These are phyloP conservation scores for Boletus sensibilis DNA, from an alignment of 768 basidiomycete species.

Conservation along the genomic window DNA sequence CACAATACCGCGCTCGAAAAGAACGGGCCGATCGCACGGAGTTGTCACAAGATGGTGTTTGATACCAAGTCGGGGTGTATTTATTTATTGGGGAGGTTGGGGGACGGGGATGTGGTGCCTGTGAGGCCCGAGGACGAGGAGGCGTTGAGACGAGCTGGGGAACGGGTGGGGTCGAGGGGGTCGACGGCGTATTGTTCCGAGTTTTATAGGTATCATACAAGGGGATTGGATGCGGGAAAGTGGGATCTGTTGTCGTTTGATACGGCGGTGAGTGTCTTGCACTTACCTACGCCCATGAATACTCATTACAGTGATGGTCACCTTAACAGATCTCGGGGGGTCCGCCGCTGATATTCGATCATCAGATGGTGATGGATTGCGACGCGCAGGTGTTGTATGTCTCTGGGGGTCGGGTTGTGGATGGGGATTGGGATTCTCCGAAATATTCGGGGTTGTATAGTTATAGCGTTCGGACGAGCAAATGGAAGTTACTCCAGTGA, in stretches of 20 bases:
- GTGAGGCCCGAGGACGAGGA: constrained; percentile 26
- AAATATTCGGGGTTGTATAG: constrained; percentile 75
- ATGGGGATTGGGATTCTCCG: constrained; percentile 55
- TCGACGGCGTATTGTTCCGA: constrained; percentile 53
- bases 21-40: constrained; percentile 68
- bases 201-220: constrained; percentile 64
- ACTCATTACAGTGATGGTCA: not conserved
- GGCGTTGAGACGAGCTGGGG: constrained; percentile 19
- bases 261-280: constrained; percentile 50
- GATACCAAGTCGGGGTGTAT: constrained; percentile 68
- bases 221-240: constrained; percentile 48
- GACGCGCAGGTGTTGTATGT: constrained; percentile 71
- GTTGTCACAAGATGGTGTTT: constrained; percentile 83
- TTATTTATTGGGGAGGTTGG: constrained; percentile 69
- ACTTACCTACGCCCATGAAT: too few relatives aligned
- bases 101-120: constrained; percentile 48
- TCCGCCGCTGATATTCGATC: constrained; percentile 74
- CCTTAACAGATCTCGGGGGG: constrained; percentile 54
- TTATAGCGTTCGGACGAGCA: constrained; percentile 62
- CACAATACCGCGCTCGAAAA: constrained; percentile 51
- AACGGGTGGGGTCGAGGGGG: constrained; percentile 15
- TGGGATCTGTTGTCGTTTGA: constrained; percentile 74
- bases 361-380: constrained; percentile 77
- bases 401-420: constrained; percentile 72
- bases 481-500: constrained; percentile 70